Conservation (phyloP, 2,329 filamentous ascomycete genomes). For the Cladosporium sp. region DNA sequence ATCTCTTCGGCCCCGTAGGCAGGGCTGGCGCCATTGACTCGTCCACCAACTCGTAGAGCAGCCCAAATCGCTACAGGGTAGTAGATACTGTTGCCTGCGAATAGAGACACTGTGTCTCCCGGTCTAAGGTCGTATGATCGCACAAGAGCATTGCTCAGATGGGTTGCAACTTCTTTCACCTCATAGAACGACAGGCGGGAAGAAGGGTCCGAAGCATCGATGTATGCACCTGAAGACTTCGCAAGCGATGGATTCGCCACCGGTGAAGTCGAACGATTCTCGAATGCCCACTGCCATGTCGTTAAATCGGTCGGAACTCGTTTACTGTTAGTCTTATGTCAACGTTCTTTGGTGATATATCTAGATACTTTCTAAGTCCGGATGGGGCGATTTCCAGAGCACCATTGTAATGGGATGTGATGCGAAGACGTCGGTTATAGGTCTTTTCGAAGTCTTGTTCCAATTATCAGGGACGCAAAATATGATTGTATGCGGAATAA, state of each 20-base stretch:
- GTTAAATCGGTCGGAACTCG: slow-evolving; percentile 56
- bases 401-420: slow-evolving; percentile 1
- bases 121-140: slow-evolving; percentile 56
- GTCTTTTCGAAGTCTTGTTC: not conserved
- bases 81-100: slow-evolving; percentile 67
- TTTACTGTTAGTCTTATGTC: slow-evolving; percentile 12
- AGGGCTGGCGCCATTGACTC: slow-evolving; percentile 64
- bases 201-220: slow-evolving; percentile 49
- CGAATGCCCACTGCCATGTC: slow-evolving; percentile 64
- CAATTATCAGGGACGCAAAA: not conserved
- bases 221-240: slow-evolving; percentile 50
- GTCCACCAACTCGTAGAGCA: slow-evolving; percentile 55
- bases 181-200: slow-evolving; percentile 12
- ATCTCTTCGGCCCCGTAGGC: slow-evolving; percentile 70
- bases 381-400: slow-evolving; percentile 43
- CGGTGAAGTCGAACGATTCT: slow-evolving; percentile 54
- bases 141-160: slow-evolving; percentile 62
- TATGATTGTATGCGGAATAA: not conserved
- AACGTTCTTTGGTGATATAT: not conserved
- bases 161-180: slow-evolving; percentile 58
- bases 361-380: slow-evolving; percentile 44
- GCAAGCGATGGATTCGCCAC: slow-evolving; percentile 40
- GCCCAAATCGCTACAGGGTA: slow-evolving; percentile 66
- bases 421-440: not conserved
- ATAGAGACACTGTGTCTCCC: slow-evolving; percentile 62